Evolutionary conservation across 495 filamentous ascomycete genomes (phyloP), one percentile per base, ranked within the genome.

Genomic region (Rhizodiscina lignyota): DNA sequence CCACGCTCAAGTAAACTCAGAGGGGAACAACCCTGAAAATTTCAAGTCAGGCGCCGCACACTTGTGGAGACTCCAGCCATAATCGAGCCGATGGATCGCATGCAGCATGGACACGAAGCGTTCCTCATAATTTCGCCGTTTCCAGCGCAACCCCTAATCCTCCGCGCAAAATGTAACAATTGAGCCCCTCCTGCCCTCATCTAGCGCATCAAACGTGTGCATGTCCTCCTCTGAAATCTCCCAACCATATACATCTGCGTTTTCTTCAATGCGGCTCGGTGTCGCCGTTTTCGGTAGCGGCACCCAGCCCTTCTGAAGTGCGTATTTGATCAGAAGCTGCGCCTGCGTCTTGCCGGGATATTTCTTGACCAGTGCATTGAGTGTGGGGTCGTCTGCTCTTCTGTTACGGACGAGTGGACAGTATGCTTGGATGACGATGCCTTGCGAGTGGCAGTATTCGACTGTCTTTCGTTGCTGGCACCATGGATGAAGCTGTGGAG

Each of bases 371-470:
- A 77, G 34, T 0, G 50, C 52, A 6, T 62, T 55, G 0, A 77
- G 53, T 1, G 62, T 70, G 36, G 60, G 55, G 41, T 79, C 64
- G 37, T 68, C 58, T 16, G 64, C 60, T 44, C 74, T 74, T 41
- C 70, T 59, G 46, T 71, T 72, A 24, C 72, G 63, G 12, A 76
- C 72, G 16, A 77, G 61, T 2, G 74, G 74, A 37, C 64, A 70
- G 50, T 83, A 82, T 1, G 78, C 73, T 57, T 77, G 62, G 34
- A 77, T 60, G 22, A 70, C 48, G 48, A 77, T 78, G n/a, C 61
- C 60, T 30, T 77, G 53, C 35, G 59, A 48, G 41, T 70, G 58
- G 57, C 72, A 78, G 55, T 76, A 80, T 32, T 56, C 54, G 21
- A 66, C 66, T 22, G 72, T 65, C 12, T 61, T 60, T 13, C 69